These are phyloP conservation scores for Cadophora gregata DNA, from an alignment of 2,329 filamentous ascomycete species.

Conservation along the genomic window DNA sequence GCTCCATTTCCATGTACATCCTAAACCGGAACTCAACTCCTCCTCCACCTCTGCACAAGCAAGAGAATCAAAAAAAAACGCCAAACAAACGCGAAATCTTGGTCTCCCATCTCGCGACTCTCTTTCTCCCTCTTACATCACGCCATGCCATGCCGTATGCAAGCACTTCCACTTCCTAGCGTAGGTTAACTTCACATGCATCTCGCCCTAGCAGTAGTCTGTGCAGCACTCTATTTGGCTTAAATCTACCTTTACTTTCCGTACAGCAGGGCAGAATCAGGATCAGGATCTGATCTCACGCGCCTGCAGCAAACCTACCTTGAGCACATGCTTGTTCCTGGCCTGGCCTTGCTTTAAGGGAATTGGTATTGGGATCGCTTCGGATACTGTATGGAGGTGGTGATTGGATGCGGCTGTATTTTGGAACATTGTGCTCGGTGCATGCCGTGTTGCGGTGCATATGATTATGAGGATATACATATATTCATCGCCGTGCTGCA, in stretches of 20 bases:
- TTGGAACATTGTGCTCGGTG: not conserved
- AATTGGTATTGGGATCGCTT: too few relatives aligned
- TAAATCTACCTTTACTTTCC: too few relatives aligned
- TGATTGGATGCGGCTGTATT: not conserved
- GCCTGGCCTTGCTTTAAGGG: slow-evolving; percentile 1
- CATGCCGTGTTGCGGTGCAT: not conserved
- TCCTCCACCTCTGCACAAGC: not conserved
- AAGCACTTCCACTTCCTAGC: not conserved
- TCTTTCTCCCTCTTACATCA: not conserved
- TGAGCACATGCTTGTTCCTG: not conserved
- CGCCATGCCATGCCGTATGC: not conserved
- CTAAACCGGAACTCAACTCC: not conserved
- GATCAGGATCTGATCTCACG: slow-evolving; percentile 6
- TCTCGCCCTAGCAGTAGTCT: not conserved
- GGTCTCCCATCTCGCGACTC: not conserved
- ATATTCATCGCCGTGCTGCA: not conserved
- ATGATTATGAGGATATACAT: too few relatives aligned
- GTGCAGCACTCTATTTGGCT: too few relatives aligned
- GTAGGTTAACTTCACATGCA: slow-evolving; percentile 6
- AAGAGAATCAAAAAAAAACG: not conserved
- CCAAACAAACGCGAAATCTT: slow-evolving; percentile 13
- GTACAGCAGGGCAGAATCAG: too few relatives aligned
- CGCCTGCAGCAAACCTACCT: not conserved
- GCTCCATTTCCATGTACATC: not conserved
- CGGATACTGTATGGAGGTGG: not conserved